These are phyloP conservation scores for Mortierella claussenii DNA, from an alignment of 192 early-diverging fungal genomes.

Conservation along the genomic window DNA sequence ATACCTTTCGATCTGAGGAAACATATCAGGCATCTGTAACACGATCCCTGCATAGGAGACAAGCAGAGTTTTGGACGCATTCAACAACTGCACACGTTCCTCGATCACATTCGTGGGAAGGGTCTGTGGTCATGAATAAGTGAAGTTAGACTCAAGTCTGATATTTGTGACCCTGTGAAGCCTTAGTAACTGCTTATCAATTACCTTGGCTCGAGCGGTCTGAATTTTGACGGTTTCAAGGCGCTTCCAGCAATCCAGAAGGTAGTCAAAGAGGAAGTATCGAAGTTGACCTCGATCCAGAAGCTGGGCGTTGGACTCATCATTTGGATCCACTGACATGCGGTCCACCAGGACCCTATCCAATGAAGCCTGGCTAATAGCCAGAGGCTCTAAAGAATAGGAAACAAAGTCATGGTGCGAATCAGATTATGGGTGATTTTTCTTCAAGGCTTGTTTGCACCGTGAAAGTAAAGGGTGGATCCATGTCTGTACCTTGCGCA, in stretches of 20 bases:
- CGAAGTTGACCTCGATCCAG: slow-evolving; percentile 42
- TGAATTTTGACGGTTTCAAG: slow-evolving; percentile 66
- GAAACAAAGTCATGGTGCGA: too few relatives aligned
- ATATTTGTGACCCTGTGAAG: too few relatives aligned
- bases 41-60: slow-evolving; percentile 88
- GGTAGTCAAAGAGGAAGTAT: slow-evolving; percentile 68
- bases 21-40: slow-evolving; percentile 90
- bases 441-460: too few relatives aligned
- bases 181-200: not conserved
- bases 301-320: slow-evolving; percentile 44
- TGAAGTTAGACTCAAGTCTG: not conserved
- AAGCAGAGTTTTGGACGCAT: slow-evolving; percentile 67
- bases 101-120: slow-evolving; percentile 65
- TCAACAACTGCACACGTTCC: slow-evolving; percentile 69
- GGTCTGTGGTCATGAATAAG: slow-evolving; percentile 39
- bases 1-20: slow-evolving; percentile 75
- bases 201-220: slow-evolving; percentile 60
- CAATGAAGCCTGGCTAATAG: slow-evolving; percentile 54
- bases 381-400: slow-evolving; percentile 50
- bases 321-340: slow-evolving; percentile 67
- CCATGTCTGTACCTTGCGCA: slow-evolving; percentile 19
- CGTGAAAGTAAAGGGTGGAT: too few relatives aligned
- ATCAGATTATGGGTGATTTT: too few relatives aligned
- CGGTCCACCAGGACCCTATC: slow-evolving; percentile 79
- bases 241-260: slow-evolving; percentile 71